Base-by-base conservation (phyloP, 2,329 filamentous ascomycete genomes). In the Fusarium azukiicola region DNA sequence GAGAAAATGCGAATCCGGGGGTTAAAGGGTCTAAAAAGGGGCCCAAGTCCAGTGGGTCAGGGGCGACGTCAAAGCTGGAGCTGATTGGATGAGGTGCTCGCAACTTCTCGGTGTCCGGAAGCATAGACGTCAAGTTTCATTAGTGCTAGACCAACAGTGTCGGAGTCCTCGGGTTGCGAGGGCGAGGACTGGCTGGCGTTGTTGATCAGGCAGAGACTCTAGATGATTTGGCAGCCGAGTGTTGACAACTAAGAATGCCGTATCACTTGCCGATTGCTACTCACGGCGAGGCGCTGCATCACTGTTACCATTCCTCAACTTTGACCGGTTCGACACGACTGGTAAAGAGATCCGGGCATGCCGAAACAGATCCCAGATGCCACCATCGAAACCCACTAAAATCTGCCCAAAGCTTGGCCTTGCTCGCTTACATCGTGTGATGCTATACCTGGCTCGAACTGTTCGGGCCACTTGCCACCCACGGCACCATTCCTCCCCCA, bases 41-140 rank as follows among this genome's bases (percentile, higher is more conserved):
- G 63, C 42, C 32, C 19, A 47, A 27, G 19, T 47, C 42, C 42
- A 44, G 63, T 67, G 63, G 63, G 63, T 40, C 63, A 47, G 44
- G 23, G 42, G 42, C 17, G 40, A 49, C 17, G 23, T 47, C 27
- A 8, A 38, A 19, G 8, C 27, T 47, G 17, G 13, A 19, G 12
- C 5, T 49, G 44, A 67, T 67, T 67, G 63, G 63, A 50, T 46
- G 44, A 17, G 23, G 44, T 49, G 32, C 44, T 49, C 63, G 63
- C 42, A 47, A 21, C n/a, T 67, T 67, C 63, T 67, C 63, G 63
- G 63, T 46, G 63, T 67, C 63, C 63, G 44, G n/a, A 23, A 63
- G 40, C 58, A 44, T 63, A 63, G 58, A 63, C 58, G 21, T 63
- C 27, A 32, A 44, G 14, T 63, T 17, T 63, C 42, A 44, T 63